Conservation (phyloP, 192 early-diverging fungal genomes). For the Funneliformis geosporum region DNA sequence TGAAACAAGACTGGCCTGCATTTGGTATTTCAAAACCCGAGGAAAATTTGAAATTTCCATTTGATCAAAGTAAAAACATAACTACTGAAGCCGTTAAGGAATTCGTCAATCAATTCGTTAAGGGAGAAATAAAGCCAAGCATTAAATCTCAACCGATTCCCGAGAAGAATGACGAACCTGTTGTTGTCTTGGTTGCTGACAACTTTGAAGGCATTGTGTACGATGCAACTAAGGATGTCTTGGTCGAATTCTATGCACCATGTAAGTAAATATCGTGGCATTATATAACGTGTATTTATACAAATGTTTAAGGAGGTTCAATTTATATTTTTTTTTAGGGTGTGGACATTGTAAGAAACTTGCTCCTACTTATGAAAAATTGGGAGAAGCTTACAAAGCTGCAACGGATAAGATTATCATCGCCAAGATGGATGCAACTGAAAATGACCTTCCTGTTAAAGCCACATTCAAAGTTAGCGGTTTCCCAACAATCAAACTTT, state of each 20-base stretch:
- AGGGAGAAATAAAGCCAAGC: slow-evolving; percentile 69
- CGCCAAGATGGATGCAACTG: slow-evolving; percentile 95
- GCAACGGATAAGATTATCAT: slow-evolving; percentile 52
- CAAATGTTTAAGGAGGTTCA: not conserved
- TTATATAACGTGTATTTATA: not conserved
- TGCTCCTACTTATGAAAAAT: slow-evolving; percentile 81
- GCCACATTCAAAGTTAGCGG: slow-evolving; percentile 75
- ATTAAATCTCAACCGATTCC: slow-evolving; percentile 85
- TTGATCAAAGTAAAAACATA: slow-evolving; percentile 69
- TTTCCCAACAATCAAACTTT: slow-evolving; percentile 94
- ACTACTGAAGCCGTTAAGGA: slow-evolving; percentile 56
- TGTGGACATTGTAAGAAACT: slow-evolving; percentile 46
- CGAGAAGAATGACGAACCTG: slow-evolving; percentile 81
- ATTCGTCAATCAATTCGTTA: slow-evolving; percentile 68
- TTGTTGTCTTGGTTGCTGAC: slow-evolving; percentile 87
- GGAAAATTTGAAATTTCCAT: slow-evolving; percentile 83
- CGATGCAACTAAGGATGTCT: slow-evolving; percentile 61
- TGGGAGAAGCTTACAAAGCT: slow-evolving; percentile 59
- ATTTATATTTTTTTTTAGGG: slow-evolving; percentile 36
- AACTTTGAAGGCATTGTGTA: slow-evolving; percentile 84
- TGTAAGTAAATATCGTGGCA: not conserved
- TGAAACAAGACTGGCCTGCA: slow-evolving; percentile 92
- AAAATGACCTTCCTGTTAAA: slow-evolving; percentile 84
- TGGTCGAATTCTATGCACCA: slow-evolving; percentile 62
- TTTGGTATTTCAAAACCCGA: slow-evolving; percentile 84